phyloP scores from a whole-genome alignment of 441 rosid genomes.

The Dalechampia spathulata region DNA sequence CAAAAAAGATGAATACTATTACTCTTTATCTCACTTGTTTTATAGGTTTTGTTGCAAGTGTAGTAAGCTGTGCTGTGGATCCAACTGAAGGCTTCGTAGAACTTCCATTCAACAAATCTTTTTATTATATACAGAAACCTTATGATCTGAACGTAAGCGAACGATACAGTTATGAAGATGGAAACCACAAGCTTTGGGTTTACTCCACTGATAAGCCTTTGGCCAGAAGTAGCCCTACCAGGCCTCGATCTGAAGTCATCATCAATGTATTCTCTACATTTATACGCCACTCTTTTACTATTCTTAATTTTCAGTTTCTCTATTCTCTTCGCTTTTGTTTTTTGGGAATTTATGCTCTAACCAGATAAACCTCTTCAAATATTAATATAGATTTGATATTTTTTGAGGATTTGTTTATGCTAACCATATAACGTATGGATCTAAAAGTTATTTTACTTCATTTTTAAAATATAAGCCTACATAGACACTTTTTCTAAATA shows the following conservation, averaged over 20 bases:
- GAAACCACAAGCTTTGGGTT: constrained; percentile 16
- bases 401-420: no score
- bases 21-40: no score
- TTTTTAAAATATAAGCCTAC: no score
- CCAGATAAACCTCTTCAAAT: no score
- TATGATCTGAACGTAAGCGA: constrained; percentile 2
- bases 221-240: constrained; percentile 13
- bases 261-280: constrained; percentile 9
- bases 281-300: no score
- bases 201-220: constrained; percentile 15
- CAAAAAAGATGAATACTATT: neutral
- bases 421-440: no score
- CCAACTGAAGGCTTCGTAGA: constrained; percentile 12
- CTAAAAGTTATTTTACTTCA: no score
- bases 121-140: constrained; percentile 11
- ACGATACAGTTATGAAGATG: constrained; percentile 9
- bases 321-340: no score
- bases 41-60: neutral
- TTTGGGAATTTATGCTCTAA: no score
- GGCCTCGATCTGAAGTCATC: constrained; percentile 17
- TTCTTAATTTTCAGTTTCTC: no score
- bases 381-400: no score
- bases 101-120: constrained; percentile 6
- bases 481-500: no score
- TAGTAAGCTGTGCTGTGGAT: constrained; percentile 2